phyloP scores from a whole-genome alignment of 371 early-diverging fungal genomes.

The Mortierella sp. region DNA sequence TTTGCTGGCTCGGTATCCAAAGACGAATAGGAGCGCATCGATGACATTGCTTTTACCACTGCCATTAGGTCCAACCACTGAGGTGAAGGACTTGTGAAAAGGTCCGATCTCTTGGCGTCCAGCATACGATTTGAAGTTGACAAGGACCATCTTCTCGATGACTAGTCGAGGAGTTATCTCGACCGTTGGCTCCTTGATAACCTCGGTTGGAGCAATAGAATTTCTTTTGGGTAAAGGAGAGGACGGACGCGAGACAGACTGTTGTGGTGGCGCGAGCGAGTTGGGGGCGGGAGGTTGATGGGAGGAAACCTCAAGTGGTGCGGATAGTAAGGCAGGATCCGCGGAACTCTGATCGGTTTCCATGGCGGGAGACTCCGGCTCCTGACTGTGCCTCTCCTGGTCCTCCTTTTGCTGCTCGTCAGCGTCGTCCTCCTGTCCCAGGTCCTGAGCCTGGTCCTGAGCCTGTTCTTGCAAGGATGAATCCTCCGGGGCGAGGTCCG shows the following conservation, averaged over 20 bases:
- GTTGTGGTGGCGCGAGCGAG: slow-evolving; percentile 16
- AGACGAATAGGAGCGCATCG: slow-evolving; percentile 98
- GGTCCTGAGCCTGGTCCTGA: slow-evolving; percentile 3
- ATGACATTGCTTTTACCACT: slow-evolving; percentile 99
- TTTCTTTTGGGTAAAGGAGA: slow-evolving; percentile 17
- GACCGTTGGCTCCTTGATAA: slow-evolving; percentile 25
- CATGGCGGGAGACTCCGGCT: slow-evolving; percentile 4
- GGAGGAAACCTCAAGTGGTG: slow-evolving; percentile 1
- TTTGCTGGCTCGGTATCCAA: slow-evolving; percentile 99
- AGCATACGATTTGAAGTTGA: slow-evolving; percentile 97
- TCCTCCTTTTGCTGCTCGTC: too few species aligned
- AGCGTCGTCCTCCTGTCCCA: too few species aligned
- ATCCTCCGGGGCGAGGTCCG: too few species aligned
- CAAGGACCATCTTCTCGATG: slow-evolving; percentile 91
- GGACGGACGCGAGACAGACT: slow-evolving; percentile 16
- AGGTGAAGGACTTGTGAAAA: slow-evolving; percentile 95
- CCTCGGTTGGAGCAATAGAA: slow-evolving; percentile 21
- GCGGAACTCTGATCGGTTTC: background rate
- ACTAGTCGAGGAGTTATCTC: slow-evolving; percentile 75
- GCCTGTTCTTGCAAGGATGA: slow-evolving; percentile 7
- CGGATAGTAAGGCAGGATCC: background rate
- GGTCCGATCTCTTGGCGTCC: slow-evolving; percentile 95
- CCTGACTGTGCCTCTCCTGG: background rate
- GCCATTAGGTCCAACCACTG: slow-evolving; percentile 99
- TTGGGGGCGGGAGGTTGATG: slow-evolving; percentile 13